Evolutionary conservation across 768 basidiomycete species (phyloP).

Genomic region (Chlorophyllum brunneum): DNA sequence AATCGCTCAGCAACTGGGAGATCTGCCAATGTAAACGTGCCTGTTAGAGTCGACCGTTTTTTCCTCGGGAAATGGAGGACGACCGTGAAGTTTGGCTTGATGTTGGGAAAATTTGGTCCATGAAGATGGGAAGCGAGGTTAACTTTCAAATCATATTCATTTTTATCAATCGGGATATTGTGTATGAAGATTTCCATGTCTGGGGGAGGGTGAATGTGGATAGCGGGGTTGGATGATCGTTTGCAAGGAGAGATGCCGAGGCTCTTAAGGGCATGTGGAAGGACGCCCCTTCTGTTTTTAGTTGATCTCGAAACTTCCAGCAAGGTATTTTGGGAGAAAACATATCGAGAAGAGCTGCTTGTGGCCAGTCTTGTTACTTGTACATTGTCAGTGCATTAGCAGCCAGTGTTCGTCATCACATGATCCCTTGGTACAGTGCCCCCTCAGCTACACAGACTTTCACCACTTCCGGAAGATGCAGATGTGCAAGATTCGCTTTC

Average conservation of each 20-base stretch:
- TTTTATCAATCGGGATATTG: slow-evolving; percentile 27
- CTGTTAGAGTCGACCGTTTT: slow-evolving; percentile 36
- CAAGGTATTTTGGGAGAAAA: too few species aligned
- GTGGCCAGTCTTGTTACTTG: too few species aligned
- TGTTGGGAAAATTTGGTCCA: slow-evolving; percentile 28
- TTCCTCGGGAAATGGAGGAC: slow-evolving; percentile 32
- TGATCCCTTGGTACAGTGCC: neutral
- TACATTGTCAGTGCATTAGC: too few species aligned
- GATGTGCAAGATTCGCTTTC: neutral
- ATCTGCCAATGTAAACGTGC: slow-evolving; percentile 48
- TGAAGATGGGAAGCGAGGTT: slow-evolving; percentile 46
- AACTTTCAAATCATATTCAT: slow-evolving; percentile 24
- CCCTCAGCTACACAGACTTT: neutral
- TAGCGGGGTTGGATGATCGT: neutral
- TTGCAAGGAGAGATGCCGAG: too few species aligned
- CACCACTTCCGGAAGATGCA: neutral
- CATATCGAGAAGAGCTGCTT: too few species aligned
- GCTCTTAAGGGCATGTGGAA: neutral
- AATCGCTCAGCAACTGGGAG: slow-evolving; percentile 37
- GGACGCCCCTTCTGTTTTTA: too few species aligned
- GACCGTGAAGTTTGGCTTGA: slow-evolving; percentile 50
- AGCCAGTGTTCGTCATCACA: too few species aligned
- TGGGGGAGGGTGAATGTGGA: neutral
- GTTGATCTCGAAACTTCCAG: too few species aligned
- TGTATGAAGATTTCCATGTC: slow-evolving; percentile 38